A percentile compares a stretch with the other conserved stretches of the same genome.
Conservation (phyloP, 2,329 filamentous ascomycete species). For the Bipolaris bicolor region DNA sequence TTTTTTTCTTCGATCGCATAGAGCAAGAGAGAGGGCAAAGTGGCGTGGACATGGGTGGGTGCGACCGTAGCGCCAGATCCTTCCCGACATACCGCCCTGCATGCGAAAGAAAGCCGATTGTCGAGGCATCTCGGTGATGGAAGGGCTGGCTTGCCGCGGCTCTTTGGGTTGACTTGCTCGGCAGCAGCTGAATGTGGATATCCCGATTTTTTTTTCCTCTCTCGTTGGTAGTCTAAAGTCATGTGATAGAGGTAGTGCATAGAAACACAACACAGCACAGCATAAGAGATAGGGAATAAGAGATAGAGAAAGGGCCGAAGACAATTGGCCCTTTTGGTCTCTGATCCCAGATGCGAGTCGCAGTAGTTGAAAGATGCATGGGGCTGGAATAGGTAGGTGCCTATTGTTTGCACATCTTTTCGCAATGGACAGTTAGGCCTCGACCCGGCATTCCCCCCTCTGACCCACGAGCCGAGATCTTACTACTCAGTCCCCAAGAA, state of each 20-base stretch:
- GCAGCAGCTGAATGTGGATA: conserved; percentile 14
- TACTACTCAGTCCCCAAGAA: not conserved
- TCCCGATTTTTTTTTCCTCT: not conserved
- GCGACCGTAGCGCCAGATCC: conserved; percentile 6
- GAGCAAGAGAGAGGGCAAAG: conserved; percentile 1
- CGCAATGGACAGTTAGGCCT: not conserved
- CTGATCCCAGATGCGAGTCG: not conserved
- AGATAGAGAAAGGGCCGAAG: not conserved
- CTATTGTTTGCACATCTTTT: not conserved
- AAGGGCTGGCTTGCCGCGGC: conserved; percentile 16
- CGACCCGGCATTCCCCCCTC: not conserved
- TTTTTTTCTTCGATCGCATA: not conserved
- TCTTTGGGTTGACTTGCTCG: conserved; percentile 5
- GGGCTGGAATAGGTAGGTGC: not conserved
- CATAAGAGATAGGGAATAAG: not conserved
- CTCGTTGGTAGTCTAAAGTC: conserved; percentile 6
- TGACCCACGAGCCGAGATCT: not conserved
- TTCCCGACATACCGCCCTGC: conserved; percentile 10
- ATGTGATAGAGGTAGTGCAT: not conserved
- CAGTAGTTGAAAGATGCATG: not conserved
- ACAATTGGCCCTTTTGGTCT: not conserved
- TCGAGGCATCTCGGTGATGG: conserved; percentile 10
- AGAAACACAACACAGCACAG: no score
- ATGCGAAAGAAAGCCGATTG: conserved; percentile 13
- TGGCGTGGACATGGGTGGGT: conserved; percentile 13